Evolutionary conservation across 768 basidiomycete genomes (phyloP), one percentile per base, ranked within the genome.

Genomic region (Lactifluus piperatus): DNA sequence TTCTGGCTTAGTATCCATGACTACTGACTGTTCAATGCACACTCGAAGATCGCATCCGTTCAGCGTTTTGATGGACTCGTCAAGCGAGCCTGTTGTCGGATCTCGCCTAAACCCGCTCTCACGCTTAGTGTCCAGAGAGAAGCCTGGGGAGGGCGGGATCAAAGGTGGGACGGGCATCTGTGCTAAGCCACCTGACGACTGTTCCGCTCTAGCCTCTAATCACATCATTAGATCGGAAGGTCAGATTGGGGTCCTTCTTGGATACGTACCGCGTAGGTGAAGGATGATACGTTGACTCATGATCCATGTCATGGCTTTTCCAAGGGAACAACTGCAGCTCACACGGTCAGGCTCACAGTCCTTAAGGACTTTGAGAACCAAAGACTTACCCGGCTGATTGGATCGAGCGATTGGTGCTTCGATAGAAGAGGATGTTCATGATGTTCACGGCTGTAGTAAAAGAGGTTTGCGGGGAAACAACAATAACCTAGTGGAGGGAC

Each of bases 241-340:
- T 20, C n/a, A 2, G 5, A 20, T 18, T 24, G 4, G 26, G 13
- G 45, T 8, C 16, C 2, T 30, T 2, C n/a, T 43, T 5, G 43
- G 16, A 22, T 18, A 58, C 69, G 57, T 61, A 72, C 72, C 68
- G 24, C 68, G 71, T 7, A 72, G 62, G 43, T 72, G 71, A 43
- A 71, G 68, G 52, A 74, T 68, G 57, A 74, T 68, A 18, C 69
- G 66, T 56, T 74, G 73, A 58, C 68, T 69, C 72, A 69, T 72
- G 58, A 71, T 73, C 72, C 71, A 73, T 14, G 71, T 69, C 26
- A 69, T 44, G 2, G 69, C 66, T 60, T 72, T 73, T 47, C 67
- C 74, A 22, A 72, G 62, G n/a, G 71, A 66, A 8, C 68, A 65
- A 37, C 73, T 74, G 41, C 8, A 18, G 43, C n/a, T 0, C 1